Base-by-base conservation (phyloP, 176 grass and related monocot genomes). In the Musa acuminata region DNA sequence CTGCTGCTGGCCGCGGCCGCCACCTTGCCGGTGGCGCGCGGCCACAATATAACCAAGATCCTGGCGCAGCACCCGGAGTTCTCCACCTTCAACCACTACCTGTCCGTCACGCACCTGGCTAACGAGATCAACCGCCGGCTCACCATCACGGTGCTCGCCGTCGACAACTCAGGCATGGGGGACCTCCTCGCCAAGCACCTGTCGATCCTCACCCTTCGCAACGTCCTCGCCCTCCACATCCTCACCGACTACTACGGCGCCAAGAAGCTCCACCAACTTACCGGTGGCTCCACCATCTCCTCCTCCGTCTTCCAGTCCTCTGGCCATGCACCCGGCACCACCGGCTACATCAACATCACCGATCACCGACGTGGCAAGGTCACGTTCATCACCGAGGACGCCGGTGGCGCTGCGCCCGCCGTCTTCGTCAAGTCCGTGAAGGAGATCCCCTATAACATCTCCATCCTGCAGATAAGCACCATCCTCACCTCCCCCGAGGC, bases 201-300 rank as follows among this genome's bases (percentile, higher is more conserved):
- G 52, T 82, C 90, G 8, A 78, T 99, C 11, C 88, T 74, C 50
- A 91, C 90, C 13, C 79, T 94, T 82, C 90, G 88, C 0, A 91
- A 94, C 79, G 86, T 99, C 68, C 82, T 99, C 62, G 75, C 87
- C 79, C 76, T 99, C 21, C 95, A 99, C 80, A 64, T 99, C 84
- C 81, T 99, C 51, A 88, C 88, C 78, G 95, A 99, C 87, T 99
- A 94, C 81, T 99, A 84, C 69, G 95, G 91, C 79, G 83, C 81
- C 24, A 94, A 94, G 84, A 99, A 99, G 91, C 90, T 94, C 64
- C 91, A 99, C 80, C 88, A 94, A 75, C 84, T 99, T 24, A 77
- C 90, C 2, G 77, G 82, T 25, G 87, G 80, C 17, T 82, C 85
- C 64, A 91, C 95, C 54, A 80, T 84, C 20, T 85, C 86, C 23